Evolutionary conservation across 352 stramenopile genomes (phyloP).

Genomic region (Globisporangium perplexum): DNA sequence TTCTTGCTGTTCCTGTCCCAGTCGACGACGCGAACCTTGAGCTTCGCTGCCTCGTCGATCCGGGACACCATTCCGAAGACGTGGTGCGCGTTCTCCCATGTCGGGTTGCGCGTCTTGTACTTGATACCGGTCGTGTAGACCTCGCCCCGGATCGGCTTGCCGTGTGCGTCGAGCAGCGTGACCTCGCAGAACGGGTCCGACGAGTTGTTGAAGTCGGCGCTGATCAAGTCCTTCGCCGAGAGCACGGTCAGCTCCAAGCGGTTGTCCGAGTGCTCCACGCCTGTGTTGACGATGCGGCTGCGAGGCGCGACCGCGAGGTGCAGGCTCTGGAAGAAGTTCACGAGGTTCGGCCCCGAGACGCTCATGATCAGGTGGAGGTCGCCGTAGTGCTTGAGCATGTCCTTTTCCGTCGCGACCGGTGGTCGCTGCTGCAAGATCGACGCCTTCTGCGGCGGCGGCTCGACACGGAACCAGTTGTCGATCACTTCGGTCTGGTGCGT

Average conservation of each 20-base stretch:
- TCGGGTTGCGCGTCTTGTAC: conserved; percentile 49
- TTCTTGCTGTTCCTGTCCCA: conserved; percentile 47
- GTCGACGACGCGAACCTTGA: conserved; percentile 52
- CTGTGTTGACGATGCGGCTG: conserved; percentile 37
- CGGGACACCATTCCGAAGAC: conserved; percentile 53
- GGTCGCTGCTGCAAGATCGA: conserved; percentile 18
- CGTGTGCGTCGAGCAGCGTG: conserved; percentile 45
- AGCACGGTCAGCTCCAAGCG: conserved; percentile 61
- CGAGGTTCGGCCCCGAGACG: conserved; percentile 51
- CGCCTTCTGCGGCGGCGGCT: conserved; percentile 30
- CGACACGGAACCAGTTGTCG: conserved; percentile 61
- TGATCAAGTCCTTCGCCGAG: conserved; percentile 41
- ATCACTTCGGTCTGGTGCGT: conserved; percentile 50
- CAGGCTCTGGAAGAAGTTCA: conserved; percentile 54
- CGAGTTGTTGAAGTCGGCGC: conserved; percentile 52
- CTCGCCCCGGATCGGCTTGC: conserved; percentile 43
- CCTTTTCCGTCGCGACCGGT: conserved; percentile 25
- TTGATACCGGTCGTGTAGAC: conserved; percentile 41
- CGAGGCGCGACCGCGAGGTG: conserved; percentile 27
- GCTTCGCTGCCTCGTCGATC: conserved; percentile 48
- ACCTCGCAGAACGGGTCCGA: conserved; percentile 63
- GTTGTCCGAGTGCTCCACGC: conserved; percentile 58
- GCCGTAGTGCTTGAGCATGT: conserved; percentile 37
- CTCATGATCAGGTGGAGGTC: conserved; percentile 67
- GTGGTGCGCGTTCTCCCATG: conserved; percentile 55